Evolutionary conservation across 345 rosid species (phyloP), one percentile per base, ranked within the genome.

Genomic region (Salix koriyanagi): DNA sequence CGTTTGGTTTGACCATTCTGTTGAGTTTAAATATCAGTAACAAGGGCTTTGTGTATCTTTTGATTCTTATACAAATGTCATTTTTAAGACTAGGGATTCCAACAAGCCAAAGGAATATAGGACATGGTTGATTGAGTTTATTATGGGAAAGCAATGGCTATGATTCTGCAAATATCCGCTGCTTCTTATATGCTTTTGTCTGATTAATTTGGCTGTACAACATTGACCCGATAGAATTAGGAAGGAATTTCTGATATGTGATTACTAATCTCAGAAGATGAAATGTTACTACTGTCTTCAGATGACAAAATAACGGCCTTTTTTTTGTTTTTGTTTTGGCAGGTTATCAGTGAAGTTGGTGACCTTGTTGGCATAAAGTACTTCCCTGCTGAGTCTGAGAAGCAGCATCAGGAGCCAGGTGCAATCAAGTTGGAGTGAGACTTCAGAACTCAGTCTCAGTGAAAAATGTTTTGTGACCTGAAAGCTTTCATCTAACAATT

Each of bases 351-450:
- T 81, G 73, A 72, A 67, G 98, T 88, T 54, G 97, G 97, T 70
- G 98, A 93, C 50, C 83, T 90, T 26, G 89, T 91, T 25, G 95
- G 97, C 72, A 89, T 91, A 70, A 93, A 93, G 81, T 93, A 91
- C 86, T 91, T 91, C 82, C 98, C 94, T 0, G 90, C 90, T 19
- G 98, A 89, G 69, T 89, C 93, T 44, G 65, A 82, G 18, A 91
- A 91, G 86, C 90, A 79, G 75, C 82, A 83, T 42, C 67, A 54
- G 65, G 79, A 80, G 72, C 74, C 65, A 39, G 62, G 23, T 7
- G 26, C 46, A 25, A 41, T 75, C 41, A 80, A 75, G 79, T 71
- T 80, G 73, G 75, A 75, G 16, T 75, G 68, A 75, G 50, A 19
- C 28, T 46, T 5, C 18, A 12, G 30, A 62, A 61, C 26, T 28